Evolutionary conservation across 1,284 basidiomycete species (phyloP).

Genomic region (Meripilus lineatus): DNA sequence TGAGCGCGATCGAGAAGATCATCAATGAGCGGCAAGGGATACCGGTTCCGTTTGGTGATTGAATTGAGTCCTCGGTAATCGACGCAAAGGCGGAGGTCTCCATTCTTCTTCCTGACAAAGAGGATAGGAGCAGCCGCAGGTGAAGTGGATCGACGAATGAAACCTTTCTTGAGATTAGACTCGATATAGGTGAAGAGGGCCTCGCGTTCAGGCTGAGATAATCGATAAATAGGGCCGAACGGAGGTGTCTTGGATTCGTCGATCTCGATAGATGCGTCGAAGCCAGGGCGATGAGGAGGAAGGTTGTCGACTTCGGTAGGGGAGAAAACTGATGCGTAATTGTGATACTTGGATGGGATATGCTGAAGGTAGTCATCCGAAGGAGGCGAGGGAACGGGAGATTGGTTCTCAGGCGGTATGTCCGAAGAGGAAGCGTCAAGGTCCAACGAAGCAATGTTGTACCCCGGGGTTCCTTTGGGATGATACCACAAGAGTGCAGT

Average conservation of each 20-base stretch:
- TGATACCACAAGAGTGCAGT: neutral
- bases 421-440: neutral
- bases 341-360: constrained; percentile 12
- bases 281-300: constrained; percentile 10
- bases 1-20: constrained; percentile 27
- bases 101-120: constrained; percentile 39
- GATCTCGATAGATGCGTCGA: constrained; percentile 13
- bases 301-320: constrained; percentile 8
- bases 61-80: constrained; percentile 25
- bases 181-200: constrained; percentile 22
- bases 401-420: constrained; percentile 1
- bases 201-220: constrained; percentile 20
- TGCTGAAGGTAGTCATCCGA: constrained; percentile 1
- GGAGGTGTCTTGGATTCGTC: constrained; percentile 12
- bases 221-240: constrained; percentile 20
- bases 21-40: constrained; percentile 29
- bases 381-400: constrained; percentile 2
- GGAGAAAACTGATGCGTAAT: constrained; percentile 14
- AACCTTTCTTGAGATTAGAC: constrained; percentile 23
- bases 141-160: constrained; percentile 22
- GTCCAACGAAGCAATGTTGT: neutral
- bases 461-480: neutral
- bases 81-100: constrained; percentile 21
- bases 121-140: constrained; percentile 28
- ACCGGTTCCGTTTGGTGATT: constrained; percentile 30